Conservation (phyloP, 192 early-diverging fungal species). For the Gaertneriomyces semiglobifer region DNA sequence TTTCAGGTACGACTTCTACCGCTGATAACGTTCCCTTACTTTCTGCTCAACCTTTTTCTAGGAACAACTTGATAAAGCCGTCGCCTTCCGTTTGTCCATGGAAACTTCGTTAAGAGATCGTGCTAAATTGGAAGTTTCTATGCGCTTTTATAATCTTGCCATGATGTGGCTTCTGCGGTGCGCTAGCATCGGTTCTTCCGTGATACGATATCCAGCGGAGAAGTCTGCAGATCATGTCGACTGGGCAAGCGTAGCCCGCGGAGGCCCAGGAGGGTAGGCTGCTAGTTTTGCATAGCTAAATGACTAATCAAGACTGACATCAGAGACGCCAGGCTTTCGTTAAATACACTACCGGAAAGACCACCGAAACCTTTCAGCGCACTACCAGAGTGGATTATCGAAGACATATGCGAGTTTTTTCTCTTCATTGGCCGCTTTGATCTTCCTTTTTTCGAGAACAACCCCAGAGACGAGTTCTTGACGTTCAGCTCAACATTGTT, state of each 20-base stretch:
- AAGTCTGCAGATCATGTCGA: conserved; percentile 10
- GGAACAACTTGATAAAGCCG: conserved; percentile 52
- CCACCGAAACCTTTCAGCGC: conserved; percentile 61
- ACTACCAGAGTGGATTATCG: conserved; percentile 90
- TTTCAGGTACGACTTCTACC: conserved; percentile 42
- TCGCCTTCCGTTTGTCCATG: conserved; percentile 64
- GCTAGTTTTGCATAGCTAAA: not conserved
- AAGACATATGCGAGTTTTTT: conserved; percentile 83
- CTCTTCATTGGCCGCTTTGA: conserved; percentile 64
- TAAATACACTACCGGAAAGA: conserved; percentile 56
- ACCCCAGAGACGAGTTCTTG: conserved; percentile 46
- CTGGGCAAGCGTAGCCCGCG: conserved; percentile 38
- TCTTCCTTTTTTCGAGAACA: conserved; percentile 41
- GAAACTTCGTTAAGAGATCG: conserved; percentile 78
- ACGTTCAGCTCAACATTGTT: conserved; percentile 78
- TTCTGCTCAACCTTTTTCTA: conserved; percentile 24
- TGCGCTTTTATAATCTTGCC: conserved; percentile 83
- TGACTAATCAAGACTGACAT: too few relatives aligned
- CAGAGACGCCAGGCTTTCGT: not conserved
- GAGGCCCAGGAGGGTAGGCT: conserved; percentile 27
- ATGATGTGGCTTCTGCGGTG: conserved; percentile 86
- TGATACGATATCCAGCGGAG: conserved; percentile 16
- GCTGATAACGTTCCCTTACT: not conserved
- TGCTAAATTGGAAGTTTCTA: conserved; percentile 54
- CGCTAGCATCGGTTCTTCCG: conserved; percentile 33